phyloP scores from a whole-genome alignment of 2,329 filamentous ascomycete species.

The Verticillium nubilum region DNA sequence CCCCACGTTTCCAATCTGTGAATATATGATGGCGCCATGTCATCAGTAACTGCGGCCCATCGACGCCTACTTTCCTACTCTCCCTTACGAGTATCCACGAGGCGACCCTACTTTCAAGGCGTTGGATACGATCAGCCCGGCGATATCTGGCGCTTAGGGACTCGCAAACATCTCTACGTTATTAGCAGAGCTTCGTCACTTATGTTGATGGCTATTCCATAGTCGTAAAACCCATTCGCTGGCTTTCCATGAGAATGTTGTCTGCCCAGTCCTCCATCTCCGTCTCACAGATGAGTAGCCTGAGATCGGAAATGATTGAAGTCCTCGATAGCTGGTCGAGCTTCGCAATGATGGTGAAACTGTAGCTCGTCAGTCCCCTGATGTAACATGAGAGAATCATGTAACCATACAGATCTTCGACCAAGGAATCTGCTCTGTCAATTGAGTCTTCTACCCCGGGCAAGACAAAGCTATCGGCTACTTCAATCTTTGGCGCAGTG shows the following conservation, averaged over 20 bases:
- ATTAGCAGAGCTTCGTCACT: too few species aligned
- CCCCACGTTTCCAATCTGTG: too few species aligned
- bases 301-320: neutral
- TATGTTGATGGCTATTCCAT: too few species aligned
- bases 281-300: neutral
- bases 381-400: neutral
- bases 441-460: neutral
- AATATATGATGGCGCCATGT: too few species aligned
- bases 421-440: neutral
- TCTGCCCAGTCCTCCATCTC: neutral
- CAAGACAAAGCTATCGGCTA: too few species aligned
- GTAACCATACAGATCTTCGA: neutral
- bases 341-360: neutral
- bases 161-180: too few species aligned
- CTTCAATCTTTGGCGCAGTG: neutral
- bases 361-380: neutral
- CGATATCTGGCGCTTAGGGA: too few species aligned
- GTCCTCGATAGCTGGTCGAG: neutral
- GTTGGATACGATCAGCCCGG: too few species aligned
- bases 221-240: neutral
- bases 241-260: neutral
- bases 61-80: too few species aligned
- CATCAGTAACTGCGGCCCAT: too few species aligned
- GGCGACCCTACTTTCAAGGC: too few species aligned
- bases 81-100: too few species aligned